phyloP scores from a whole-genome alignment of 78 protist genomes.

The Creolimax fragrantissima region DNA sequence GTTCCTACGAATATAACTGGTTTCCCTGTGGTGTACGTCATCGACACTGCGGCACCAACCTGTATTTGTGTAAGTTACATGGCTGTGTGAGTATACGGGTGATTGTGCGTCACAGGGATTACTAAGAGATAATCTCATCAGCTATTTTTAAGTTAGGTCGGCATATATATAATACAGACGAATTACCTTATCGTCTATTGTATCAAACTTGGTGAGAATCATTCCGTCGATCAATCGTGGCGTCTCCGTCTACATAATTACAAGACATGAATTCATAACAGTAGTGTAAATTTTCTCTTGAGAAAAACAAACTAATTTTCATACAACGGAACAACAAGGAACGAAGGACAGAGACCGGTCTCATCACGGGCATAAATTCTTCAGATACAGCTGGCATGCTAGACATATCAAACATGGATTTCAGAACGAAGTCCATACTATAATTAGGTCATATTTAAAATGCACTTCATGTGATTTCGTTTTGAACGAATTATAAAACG shows the following conservation, averaged over 20 bases:
- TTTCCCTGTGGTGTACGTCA: slow-evolving; percentile 89
- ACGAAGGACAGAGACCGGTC: too few relatives aligned
- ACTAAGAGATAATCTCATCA: background rate
- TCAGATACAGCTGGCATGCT: too few relatives aligned
- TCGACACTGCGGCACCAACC: slow-evolving; percentile 98
- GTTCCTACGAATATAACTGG: slow-evolving; percentile 97
- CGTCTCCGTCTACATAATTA: background rate
- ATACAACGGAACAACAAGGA: too few relatives aligned
- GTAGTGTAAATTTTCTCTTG: too few relatives aligned
- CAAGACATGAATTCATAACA: too few relatives aligned
- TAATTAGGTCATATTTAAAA: too few relatives aligned
- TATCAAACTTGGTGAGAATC: slow-evolving; percentile 97
- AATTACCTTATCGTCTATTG: slow-evolving; percentile 96
- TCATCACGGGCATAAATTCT: too few relatives aligned
- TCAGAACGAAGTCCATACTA: too few relatives aligned
- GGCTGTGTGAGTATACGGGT: background rate
- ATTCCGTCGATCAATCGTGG: slow-evolving; percentile 94
- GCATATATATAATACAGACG: background rate
- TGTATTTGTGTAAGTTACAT: background rate
- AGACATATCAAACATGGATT: too few relatives aligned
- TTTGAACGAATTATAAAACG: too few relatives aligned
- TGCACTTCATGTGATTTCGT: too few relatives aligned
- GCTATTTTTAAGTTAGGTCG: background rate
- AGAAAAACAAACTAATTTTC: too few relatives aligned
- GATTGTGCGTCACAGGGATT: background rate